Evolutionary conservation across 163 green algal species (phyloP), one percentile per base, ranked within the genome.

Genomic region (Scenedesmus sp.): DNA sequence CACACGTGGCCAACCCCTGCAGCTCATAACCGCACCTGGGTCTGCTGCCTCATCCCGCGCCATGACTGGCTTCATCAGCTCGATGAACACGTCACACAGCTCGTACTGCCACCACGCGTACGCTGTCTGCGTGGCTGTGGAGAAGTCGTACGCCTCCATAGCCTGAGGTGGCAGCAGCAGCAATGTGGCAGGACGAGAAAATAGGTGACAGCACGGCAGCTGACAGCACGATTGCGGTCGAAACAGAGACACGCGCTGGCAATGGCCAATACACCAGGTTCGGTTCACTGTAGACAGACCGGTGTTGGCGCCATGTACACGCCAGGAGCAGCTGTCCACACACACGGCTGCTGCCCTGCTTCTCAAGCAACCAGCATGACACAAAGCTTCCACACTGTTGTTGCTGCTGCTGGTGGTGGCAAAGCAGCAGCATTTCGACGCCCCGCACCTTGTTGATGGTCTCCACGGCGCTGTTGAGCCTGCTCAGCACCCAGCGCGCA

Each of bases 61-160:
- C 94, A 99, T 96, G 55, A 98, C 94, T 1, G 97, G 98, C 97
- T 99, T 99, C 92, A 98, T 96, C 34, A 99, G 93, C 96, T 99
- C 98, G 90, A 99, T 99, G 96, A 99, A 99, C 77, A 99, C 97
- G 91, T 99, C 98, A 94, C 98, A 99, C 88, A 99, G 91, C 74
- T 99, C 95, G 93, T 99, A 99, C 96, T 99, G 97, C 97, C 94
- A 96, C 74, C 94, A 94, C 62, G 89, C 91, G 94, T 99, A 99
- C 26, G 98, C 73, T 70, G 93, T 91, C 93, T 96, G 94, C 10
- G 97, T 99, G 62, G 97, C 96, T 46, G 92, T 93, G 10, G 94
- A 85, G 84, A 99, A 99, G 84, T 98, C 96, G 92, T 99, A 99
- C 20, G 90, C 93, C 92, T 99, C 96, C 94, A 99, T 95, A 0